Percentiles rank a stretch among this genome's conserved stretches.
These are phyloP conservation scores for Endoconidiophora polonica DNA, from an alignment of 2,329 filamentous ascomycete genomes.

Conservation along the genomic window DNA sequence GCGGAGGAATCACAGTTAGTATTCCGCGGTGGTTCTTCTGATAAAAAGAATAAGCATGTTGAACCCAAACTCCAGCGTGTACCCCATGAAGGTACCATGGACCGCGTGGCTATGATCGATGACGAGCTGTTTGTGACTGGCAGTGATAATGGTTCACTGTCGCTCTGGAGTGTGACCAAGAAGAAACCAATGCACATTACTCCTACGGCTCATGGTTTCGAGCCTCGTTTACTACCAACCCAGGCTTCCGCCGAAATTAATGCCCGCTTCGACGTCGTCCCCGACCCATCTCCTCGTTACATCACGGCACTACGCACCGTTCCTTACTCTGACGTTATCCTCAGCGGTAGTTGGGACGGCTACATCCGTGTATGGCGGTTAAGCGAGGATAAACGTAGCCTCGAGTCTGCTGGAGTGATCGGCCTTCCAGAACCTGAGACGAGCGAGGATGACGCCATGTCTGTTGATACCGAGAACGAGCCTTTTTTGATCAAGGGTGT, in stretches of 20 bases:
- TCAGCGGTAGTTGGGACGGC: conserved; percentile 92
- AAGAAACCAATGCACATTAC: conserved; percentile 84
- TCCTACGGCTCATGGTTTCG: conserved; percentile 68
- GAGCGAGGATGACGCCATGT: conserved; percentile 19
- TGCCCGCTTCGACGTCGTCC: conserved; percentile 41
- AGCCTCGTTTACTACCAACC: conserved; percentile 49
- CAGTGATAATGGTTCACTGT: conserved; percentile 74
- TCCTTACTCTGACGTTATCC: conserved; percentile 76
- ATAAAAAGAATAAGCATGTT: conserved; percentile 27
- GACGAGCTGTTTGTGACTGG: conserved; percentile 84
- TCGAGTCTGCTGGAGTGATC: conserved; percentile 56
- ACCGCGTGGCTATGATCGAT: conserved; percentile 79
- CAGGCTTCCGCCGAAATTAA: conserved; percentile 57
- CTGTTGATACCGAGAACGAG: conserved; percentile 15
- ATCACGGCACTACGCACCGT: conserved; percentile 79
- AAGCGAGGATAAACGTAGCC: conserved; percentile 61
- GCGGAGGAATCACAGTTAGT: conserved; percentile 89
- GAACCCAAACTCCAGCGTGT: conserved; percentile 26
- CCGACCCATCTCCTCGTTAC: conserved; percentile 58
- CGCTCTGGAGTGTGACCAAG: conserved; percentile 77
- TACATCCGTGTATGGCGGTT: conserved; percentile 73
- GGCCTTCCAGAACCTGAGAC: conserved; percentile 15
- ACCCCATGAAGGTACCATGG: conserved; percentile 71
- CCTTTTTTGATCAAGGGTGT: conserved; percentile 45
- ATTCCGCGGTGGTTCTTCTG: conserved; percentile 66